Evolutionary conservation across 2,329 filamentous ascomycete genomes (phyloP).

Genomic region (Lecanicillium sp.): DNA sequence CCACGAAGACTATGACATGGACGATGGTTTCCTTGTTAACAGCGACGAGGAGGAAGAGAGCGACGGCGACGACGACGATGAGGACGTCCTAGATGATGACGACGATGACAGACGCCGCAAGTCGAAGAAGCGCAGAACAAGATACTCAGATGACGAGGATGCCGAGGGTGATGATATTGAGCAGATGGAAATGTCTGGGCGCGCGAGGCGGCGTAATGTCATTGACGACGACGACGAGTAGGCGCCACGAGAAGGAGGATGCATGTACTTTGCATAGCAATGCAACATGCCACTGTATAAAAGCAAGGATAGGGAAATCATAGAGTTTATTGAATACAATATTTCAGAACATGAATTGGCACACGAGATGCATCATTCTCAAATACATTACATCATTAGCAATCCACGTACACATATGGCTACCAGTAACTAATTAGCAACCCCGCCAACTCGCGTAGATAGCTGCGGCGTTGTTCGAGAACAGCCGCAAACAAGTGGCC

Average conservation of each 20-base stretch:
- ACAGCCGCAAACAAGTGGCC: background rate
- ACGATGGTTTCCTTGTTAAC: constrained; percentile 70
- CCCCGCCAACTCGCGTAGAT: no score
- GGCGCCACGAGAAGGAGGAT: constrained; percentile 16
- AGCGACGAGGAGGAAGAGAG: constrained; percentile 68
- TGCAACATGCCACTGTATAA: constrained; percentile 4
- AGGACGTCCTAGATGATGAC: constrained; percentile 48
- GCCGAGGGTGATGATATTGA: constrained; percentile 52
- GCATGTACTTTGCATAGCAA: constrained; percentile 2
- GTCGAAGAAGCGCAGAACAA: constrained; percentile 46
- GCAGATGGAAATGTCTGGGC: constrained; percentile 33
- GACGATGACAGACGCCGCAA: constrained; percentile 40
- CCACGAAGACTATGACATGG: constrained; percentile 71
- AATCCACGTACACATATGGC: no score
- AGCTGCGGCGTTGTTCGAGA: no score
- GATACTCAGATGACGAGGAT: constrained; percentile 43
- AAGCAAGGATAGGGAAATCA: constrained; percentile 16
- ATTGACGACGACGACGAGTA: constrained; percentile 57
- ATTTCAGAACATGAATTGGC: background rate
- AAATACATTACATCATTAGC: no score
- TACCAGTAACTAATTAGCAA: no score
- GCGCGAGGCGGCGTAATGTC: constrained; percentile 48
- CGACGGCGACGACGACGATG: constrained; percentile 57
- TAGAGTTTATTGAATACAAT: constrained; percentile 17
- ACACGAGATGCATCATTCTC: no score